A percentile compares a stretch with the other conserved stretches of the same genome.
phyloP scores from a whole-genome alignment of 257 asterid species.

The Rhazya stricta region DNA sequence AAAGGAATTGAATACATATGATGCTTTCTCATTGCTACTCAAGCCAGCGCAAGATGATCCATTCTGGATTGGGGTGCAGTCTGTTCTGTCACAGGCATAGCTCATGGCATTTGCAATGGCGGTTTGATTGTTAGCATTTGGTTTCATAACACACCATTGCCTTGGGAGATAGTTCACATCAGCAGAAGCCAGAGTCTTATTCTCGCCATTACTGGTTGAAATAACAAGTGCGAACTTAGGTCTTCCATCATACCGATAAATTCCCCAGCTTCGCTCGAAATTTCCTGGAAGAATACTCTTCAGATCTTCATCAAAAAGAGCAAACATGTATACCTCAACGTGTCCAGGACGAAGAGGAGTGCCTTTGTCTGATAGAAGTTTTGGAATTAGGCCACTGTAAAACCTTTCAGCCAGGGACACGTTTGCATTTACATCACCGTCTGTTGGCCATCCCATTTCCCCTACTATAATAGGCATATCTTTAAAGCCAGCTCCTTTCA shows the following conservation, averaged over 20 bases:
- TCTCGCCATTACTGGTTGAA: not conserved
- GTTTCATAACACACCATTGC: slow-evolving; percentile 6
- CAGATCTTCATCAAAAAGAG: slow-evolving; percentile 6
- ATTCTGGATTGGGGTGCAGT: not conserved
- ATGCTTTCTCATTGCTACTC: not conserved
- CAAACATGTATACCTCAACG: slow-evolving; percentile 7
- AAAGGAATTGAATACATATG: slow-evolving; percentile 12
- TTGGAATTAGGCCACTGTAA: not conserved
- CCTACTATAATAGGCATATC: slow-evolving; percentile 5
- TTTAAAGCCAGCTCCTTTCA: not conserved
- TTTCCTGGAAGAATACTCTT: slow-evolving; percentile 10
- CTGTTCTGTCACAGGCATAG: slow-evolving; percentile 8
- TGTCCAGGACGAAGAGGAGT: slow-evolving; percentile 11
- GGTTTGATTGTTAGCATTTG: not conserved
- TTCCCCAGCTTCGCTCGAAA: slow-evolving; percentile 17
- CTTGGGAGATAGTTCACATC: not conserved
- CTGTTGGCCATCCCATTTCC: slow-evolving; percentile 13
- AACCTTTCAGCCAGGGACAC: not conserved
- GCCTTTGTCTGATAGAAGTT: slow-evolving; percentile 5
- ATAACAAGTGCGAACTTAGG: slow-evolving; percentile 5
- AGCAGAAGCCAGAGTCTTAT: slow-evolving; percentile 1
- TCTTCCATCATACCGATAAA: slow-evolving; percentile 4
- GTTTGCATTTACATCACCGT: slow-evolving; percentile 3
- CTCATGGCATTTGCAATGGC: not conserved
- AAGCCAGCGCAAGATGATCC: slow-evolving; percentile 3